A percentile compares a stretch with the other conserved stretches of the same genome.
Conservation (phyloP, 2,329 filamentous ascomycete genomes). For the Phaeosphaeriaceae sp. region DNA sequence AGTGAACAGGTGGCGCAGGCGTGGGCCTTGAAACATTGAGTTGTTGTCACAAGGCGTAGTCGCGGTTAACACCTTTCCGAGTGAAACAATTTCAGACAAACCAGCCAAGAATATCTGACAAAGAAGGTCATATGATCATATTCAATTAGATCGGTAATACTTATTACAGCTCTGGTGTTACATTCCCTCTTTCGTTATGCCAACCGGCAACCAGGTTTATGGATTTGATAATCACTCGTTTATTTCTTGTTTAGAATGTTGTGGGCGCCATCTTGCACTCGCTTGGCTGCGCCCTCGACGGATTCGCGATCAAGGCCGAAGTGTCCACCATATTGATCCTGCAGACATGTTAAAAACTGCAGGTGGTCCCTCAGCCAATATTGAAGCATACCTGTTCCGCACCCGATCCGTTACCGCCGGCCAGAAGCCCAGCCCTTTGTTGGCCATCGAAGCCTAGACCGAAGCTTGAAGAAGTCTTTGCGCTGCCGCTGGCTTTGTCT, state of each 20-base stretch:
- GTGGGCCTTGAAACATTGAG: background rate
- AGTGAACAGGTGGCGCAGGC: background rate
- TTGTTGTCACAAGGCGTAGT: too few species aligned
- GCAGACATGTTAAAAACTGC: background rate
- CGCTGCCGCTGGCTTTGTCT: slow-evolving; percentile 26
- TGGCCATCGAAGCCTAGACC: slow-evolving; percentile 42
- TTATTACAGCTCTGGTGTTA: slow-evolving; percentile 7
- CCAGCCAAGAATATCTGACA: too few species aligned
- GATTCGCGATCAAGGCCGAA: slow-evolving; percentile 30
- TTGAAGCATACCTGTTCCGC: slow-evolving; percentile 42
- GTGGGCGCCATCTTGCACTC: slow-evolving; percentile 34
- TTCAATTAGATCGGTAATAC: background rate
- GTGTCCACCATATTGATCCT: slow-evolving; percentile 41
- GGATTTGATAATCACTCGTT: background rate
- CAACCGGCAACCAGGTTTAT: background rate
- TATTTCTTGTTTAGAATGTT: slow-evolving; percentile 28
- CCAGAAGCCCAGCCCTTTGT: slow-evolving; percentile 36
- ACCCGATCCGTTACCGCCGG: slow-evolving; percentile 33
- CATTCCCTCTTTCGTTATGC: slow-evolving; percentile 1
- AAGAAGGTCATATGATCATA: too few species aligned
- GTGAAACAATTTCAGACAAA: too few species aligned
- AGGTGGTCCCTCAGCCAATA: background rate
- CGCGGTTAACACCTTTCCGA: too few species aligned
- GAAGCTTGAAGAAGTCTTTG: slow-evolving; percentile 27
- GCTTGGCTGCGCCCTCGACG: slow-evolving; percentile 33